Conservation (phyloP, 768 basidiomycete genomes). For the Serendipita indica region DNA sequence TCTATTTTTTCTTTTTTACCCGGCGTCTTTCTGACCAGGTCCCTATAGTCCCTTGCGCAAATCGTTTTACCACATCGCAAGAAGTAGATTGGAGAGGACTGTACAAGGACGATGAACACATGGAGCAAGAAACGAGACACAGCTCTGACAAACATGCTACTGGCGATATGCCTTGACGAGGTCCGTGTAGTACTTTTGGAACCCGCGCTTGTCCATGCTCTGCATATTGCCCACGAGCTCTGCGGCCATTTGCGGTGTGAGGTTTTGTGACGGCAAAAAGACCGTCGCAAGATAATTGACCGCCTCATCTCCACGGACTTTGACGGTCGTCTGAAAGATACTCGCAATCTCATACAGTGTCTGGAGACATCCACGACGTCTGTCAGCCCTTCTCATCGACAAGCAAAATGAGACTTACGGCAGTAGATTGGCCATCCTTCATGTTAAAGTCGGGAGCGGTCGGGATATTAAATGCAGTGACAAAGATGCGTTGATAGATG, state of each 20-base stretch:
- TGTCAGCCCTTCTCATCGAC: neutral
- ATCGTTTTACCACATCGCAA: no score
- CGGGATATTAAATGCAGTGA: conserved; percentile 67
- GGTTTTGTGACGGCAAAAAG: conserved; percentile 79
- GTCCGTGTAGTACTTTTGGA: conserved; percentile 79
- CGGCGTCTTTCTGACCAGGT: no score
- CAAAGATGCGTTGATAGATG: conserved; percentile 74
- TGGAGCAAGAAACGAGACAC: neutral
- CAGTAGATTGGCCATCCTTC: conserved; percentile 74
- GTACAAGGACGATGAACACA: neutral
- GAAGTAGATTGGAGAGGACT: no score
- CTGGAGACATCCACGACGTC: conserved; percentile 26
- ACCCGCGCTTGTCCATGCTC: conserved; percentile 56
- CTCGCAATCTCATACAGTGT: conserved; percentile 80
- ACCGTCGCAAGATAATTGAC: conserved; percentile 61
- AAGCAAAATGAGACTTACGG: conserved; percentile 35
- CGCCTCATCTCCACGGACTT: conserved; percentile 67
- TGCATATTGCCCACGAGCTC: conserved; percentile 68
- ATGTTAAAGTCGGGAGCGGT: conserved; percentile 68
- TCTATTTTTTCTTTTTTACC: no score
- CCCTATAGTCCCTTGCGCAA: no score
- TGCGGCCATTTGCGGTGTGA: conserved; percentile 61
- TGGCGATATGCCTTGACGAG: conserved; percentile 33
- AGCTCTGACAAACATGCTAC: neutral
- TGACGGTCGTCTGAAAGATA: conserved; percentile 64